phyloP scores from a whole-genome alignment of 2,329 filamentous ascomycete genomes.

The Helicocarpus griseus region DNA sequence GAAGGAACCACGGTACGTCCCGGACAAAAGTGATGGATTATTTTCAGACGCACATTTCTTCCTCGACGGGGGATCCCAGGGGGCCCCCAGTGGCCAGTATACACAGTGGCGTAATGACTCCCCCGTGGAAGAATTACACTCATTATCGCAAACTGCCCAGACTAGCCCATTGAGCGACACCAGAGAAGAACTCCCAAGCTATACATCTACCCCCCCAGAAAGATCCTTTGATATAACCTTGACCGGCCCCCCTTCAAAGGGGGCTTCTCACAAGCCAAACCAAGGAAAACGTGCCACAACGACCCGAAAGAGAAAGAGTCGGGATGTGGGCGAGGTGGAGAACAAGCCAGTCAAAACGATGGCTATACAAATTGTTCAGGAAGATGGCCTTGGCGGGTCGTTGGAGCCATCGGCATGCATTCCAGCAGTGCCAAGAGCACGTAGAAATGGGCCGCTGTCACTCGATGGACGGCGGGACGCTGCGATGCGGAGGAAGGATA shows the following conservation, averaged over 20 bases:
- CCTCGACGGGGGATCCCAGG: background rate
- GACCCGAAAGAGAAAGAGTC: conserved; percentile 28
- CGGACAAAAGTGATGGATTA: background rate
- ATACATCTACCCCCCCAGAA: background rate
- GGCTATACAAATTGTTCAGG: conserved; percentile 34
- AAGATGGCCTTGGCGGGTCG: conserved; percentile 33
- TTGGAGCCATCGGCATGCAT: conserved; percentile 31
- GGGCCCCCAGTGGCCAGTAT: background rate
- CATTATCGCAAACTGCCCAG: background rate
- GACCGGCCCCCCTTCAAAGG: background rate
- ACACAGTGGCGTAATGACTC: background rate
- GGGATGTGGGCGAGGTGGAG: conserved; percentile 18
- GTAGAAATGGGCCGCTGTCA: conserved; percentile 32
- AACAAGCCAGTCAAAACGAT: conserved; percentile 18
- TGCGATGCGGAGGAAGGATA: conserved; percentile 34
- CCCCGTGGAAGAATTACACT: background rate
- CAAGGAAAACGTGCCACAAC: conserved; percentile 9
- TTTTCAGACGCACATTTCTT: background rate
- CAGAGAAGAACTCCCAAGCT: background rate
- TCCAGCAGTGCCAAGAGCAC: conserved; percentile 33
- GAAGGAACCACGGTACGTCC: background rate
- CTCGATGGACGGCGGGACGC: conserved; percentile 32
- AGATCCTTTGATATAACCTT: background rate
- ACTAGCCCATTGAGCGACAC: background rate
- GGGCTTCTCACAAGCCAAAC: background rate